phyloP scores from a whole-genome alignment of 495 filamentous ascomycete genomes.

The Alectoria sarmentosa region DNA sequence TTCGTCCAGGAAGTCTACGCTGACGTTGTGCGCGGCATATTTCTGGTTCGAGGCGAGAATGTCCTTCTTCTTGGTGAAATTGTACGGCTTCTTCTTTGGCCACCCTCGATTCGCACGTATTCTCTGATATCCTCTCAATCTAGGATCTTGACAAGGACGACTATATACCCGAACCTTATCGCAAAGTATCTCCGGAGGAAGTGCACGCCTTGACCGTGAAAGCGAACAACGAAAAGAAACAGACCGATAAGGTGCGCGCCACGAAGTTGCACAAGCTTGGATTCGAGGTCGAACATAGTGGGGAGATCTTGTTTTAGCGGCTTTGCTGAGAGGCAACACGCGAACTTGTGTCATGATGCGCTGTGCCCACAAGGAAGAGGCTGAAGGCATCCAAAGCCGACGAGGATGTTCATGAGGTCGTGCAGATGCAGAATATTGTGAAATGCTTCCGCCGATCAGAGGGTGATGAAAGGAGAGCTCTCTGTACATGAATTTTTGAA shows the following conservation, averaged over 20 bases:
- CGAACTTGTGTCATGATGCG: neutral
- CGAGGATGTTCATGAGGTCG: neutral
- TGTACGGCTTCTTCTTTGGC: constrained; percentile 37
- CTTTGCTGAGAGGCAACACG: neutral
- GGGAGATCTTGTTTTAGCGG: constrained; percentile 62
- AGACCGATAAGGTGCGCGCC: constrained; percentile 59
- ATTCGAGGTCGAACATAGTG: constrained; percentile 80
- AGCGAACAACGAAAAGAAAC: constrained; percentile 59
- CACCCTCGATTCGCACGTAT: neutral
- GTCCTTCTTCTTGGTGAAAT: constrained; percentile 89
- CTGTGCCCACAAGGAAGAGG: neutral
- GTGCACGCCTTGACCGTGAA: constrained; percentile 68
- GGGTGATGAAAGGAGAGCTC: neutral
- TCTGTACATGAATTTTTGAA: neutral
- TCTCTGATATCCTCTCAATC: constrained; percentile 2
- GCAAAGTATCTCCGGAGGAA: constrained; percentile 57
- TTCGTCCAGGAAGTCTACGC: constrained; percentile 69
- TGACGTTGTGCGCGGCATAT: constrained; percentile 74
- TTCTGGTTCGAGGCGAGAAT: constrained; percentile 89
- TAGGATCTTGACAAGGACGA: constrained; percentile 93
- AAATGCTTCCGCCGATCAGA: constrained; percentile 46
- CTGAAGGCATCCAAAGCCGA: neutral
- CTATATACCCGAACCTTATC: constrained; percentile 63
- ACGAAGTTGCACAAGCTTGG: constrained; percentile 65
- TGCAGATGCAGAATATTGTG: constrained; percentile 66